phyloP scores from a whole-genome alignment of 208 protist genomes.

The Paratrypanosoma confusum region DNA sequence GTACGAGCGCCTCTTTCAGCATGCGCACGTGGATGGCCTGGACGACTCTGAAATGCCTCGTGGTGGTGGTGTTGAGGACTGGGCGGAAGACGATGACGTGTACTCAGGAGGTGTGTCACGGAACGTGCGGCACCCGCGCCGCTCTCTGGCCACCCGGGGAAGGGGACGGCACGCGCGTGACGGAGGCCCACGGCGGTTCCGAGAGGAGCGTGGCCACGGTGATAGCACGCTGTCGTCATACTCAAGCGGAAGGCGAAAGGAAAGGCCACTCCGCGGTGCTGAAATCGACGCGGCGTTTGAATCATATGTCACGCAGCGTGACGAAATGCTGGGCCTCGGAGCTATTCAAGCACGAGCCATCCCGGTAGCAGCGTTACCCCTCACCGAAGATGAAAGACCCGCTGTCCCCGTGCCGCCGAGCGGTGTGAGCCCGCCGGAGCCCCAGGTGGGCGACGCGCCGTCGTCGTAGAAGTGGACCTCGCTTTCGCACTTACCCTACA shows the following conservation, averaged over 20 bases:
- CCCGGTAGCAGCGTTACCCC: too few species aligned
- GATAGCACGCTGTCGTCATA: too few species aligned
- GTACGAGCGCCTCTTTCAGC: slow-evolving; percentile 46
- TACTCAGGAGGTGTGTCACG: slow-evolving; percentile 14
- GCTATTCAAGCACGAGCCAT: slow-evolving; percentile 39
- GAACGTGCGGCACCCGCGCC: slow-evolving; percentile 7
- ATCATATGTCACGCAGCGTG: slow-evolving; percentile 20
- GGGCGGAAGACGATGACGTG: not conserved
- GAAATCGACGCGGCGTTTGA: slow-evolving; percentile 33
- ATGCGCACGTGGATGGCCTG: slow-evolving; percentile 32
- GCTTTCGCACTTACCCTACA: too few species aligned
- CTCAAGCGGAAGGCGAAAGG: too few species aligned
- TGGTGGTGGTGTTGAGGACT: not conserved
- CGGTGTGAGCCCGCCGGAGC: too few species aligned
- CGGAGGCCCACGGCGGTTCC: slow-evolving; percentile 9
- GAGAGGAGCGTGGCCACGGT: slow-evolving; percentile 18
- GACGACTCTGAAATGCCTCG: not conserved
- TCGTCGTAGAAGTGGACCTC: too few species aligned
- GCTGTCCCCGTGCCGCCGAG: too few species aligned
- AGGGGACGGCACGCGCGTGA: not conserved
- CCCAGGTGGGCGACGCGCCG: too few species aligned
- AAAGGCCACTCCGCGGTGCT: too few species aligned
- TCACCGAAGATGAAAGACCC: too few species aligned
- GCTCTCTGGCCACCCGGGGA: not conserved
- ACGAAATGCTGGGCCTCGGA: slow-evolving; percentile 24